These are phyloP conservation scores for sweet orange (Citrus sinensis) DNA, from an alignment of 345 rosid species.

Conservation along the genomic window DNA sequence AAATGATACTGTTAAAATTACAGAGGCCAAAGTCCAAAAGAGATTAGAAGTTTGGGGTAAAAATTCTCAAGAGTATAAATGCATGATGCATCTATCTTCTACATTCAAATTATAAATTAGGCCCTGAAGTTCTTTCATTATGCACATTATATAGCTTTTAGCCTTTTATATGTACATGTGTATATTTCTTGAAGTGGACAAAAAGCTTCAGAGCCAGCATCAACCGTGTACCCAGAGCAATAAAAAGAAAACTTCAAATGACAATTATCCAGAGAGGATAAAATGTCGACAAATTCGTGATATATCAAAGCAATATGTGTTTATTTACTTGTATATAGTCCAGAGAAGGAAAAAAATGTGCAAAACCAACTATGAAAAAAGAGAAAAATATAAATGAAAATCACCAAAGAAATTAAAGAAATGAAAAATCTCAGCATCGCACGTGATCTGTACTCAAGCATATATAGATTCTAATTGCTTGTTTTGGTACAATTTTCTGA, in stretches of 20 bases:
- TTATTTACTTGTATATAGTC: not conserved
- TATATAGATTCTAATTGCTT: conserved; percentile 29
- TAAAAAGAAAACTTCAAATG: too few species aligned
- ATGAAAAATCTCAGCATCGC: not conserved
- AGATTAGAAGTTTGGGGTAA: not conserved
- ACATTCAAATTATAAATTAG: too few species aligned
- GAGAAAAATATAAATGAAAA: not conserved
- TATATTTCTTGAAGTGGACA: too few species aligned
- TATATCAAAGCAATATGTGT: not conserved
- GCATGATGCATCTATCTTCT: too few species aligned
- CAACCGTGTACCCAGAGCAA: too few species aligned
- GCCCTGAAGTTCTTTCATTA: too few species aligned
- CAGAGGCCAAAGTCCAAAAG: not conserved
- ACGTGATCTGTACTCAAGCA: conserved; percentile 25
- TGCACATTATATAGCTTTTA: too few species aligned
- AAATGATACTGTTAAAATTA: too few species aligned
- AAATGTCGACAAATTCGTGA: not conserved
- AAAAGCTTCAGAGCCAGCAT: too few species aligned
- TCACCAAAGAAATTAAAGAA: not conserved
- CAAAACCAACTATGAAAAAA: not conserved
- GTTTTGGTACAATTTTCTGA: conserved; percentile 29
- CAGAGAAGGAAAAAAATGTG: not conserved
- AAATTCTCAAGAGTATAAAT: not conserved
- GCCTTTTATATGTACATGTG: too few species aligned
- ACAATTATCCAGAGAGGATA: too few species aligned